Evolutionary conservation across 495 filamentous ascomycete genomes (phyloP), one percentile per base, ranked within the genome.

Genomic region (Neurospora sp.): DNA sequence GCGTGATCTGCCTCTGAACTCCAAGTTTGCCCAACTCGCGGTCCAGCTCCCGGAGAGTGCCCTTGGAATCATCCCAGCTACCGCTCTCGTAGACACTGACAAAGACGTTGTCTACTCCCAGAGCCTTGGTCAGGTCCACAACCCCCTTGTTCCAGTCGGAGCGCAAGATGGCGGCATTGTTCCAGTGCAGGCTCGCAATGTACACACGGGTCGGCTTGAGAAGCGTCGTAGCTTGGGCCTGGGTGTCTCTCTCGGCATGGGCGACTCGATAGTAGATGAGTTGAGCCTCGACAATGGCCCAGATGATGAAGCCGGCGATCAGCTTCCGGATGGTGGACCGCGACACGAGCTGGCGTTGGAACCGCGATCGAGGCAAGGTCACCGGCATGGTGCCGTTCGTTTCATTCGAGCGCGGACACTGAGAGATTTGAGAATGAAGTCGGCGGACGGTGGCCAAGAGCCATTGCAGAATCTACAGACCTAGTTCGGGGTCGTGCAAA

Each of bases 11-110:
- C 53, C 84, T 84, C 22, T 77, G 79, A 8, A 92, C 87, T 5
- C 86, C 84, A 7, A 86, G 73, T 22, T 78, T 80, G 9, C 84
- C 87, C 42, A 94, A 80, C 44, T 86, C 78, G 2, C 22, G 45
- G 70, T 92, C 87, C 14, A 94, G 82, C 12, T 88, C 85, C n/a
- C 79, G 78, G 72, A 94, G 80, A 6, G 87, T 89, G 3, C 80
- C 87, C 80, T 92, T 93, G 12, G 89, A 88, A 72, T 89, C 80
- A 79, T 94, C 92, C 82, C 86, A 90, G 76, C 90, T 92, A 8
- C 91, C 91, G 71, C 87, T 90, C 75, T 94, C 92, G 74, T 88
- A 87, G 20, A 93, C 84, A 42, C 87, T 89, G 68, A 94, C 85
- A 75, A 87, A 93, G 14, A 93, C 84, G 75, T 94, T 93, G n/a